Percentiles rank a stretch among this genome's conserved stretches.
These are phyloP conservation scores for Saxispiralis lemnorum DNA, from an alignment of 495 filamentous ascomycete species.

Conservation along the genomic window DNA sequence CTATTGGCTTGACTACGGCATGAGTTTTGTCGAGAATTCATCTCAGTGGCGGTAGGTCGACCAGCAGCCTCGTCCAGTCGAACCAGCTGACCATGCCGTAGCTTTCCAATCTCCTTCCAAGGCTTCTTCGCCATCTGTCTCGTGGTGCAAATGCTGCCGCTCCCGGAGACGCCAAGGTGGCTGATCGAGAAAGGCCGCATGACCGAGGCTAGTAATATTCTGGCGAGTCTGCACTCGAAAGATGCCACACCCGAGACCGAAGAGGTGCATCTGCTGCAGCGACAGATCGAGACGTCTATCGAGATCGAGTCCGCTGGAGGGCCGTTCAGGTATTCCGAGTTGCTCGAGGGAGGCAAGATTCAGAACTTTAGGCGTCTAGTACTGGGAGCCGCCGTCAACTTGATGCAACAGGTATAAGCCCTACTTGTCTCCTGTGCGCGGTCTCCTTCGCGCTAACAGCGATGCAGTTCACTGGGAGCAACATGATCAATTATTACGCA, in stretches of 20 bases:
- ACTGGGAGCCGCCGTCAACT: conserved; percentile 17
- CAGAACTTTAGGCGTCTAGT: conserved; percentile 17
- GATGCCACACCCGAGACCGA: conserved; percentile 4
- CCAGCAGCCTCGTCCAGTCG: no score
- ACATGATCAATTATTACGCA: conserved; percentile 18
- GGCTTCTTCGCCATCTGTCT: conserved; percentile 24
- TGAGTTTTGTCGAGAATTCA: conserved; percentile 27
- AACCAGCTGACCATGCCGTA: no score
- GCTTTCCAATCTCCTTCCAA: conserved; percentile 31
- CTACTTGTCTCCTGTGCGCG: neutral
- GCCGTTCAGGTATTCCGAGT: conserved; percentile 11
- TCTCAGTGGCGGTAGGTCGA: no score
- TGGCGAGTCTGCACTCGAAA: conserved; percentile 20
- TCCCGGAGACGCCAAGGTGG: conserved; percentile 20
- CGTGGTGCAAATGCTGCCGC: neutral
- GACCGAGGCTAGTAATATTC: conserved; percentile 17
- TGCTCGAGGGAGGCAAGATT: conserved; percentile 12
- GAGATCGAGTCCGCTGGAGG: conserved; percentile 20
- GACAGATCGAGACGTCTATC: conserved; percentile 19
- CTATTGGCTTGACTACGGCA: conserved; percentile 17
- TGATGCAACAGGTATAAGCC: conserved; percentile 18
- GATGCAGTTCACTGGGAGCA: conserved; percentile 7
- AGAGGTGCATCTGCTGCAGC: conserved; percentile 12
- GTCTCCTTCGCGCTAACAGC: conserved; percentile 2
- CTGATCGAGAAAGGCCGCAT: conserved; percentile 18